Base-by-base conservation (phyloP, 176 grass and related monocot genomes). In the Saccharum spontaneum region DNA sequence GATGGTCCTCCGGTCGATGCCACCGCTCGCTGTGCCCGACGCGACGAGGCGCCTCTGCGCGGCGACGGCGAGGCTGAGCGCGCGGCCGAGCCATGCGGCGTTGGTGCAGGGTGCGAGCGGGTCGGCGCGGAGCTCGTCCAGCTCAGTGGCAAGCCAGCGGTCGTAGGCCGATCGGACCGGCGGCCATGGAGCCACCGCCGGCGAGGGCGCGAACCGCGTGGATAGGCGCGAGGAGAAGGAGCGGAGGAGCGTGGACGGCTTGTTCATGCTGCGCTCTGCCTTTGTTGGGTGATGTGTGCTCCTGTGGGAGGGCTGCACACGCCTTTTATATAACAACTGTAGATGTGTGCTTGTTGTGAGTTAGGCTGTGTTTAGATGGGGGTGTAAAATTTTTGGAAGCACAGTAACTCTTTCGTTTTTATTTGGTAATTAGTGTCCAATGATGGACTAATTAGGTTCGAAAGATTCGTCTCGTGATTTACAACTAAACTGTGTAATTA, bases 141-240 rank as follows among this genome's bases (percentile, higher is more conserved):
- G 85, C 87, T 95, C 95, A 10, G 90, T 46, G n/a, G 87, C 80
- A 37, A 98, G 85, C 92, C 95, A 98, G 37, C 86, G 89, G 89
- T 95, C 95, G 82, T 95, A 92, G 44, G 85, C 75, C 1, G 92
- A 87, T 9, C 91, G 89, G 40, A 91, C 82, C 3, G 92, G 95
- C 4, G 95, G 92, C 95, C 95, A 98, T 0, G 95, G 95, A 0
- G 73, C 68, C 71, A 98, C 87, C 10, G 67, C 85, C 48, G 85
- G 87, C 24, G 87, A 83, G 1, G 90, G 57, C 26, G 74, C 54
- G 28, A 85, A 76, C 2, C 83, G 80, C 9, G 69, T 49, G 5
- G 92, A 84, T 18, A 91, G 73, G 75, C 87, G 89, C 15, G 90
- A 57, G 39, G 94, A 97, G 34, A 94, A 57, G 2, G 90, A 93